Evolutionary conservation across 768 basidiomycete genomes (phyloP), one percentile per base, ranked within the genome.

Genomic region (Neoboletus brunneissimus): DNA sequence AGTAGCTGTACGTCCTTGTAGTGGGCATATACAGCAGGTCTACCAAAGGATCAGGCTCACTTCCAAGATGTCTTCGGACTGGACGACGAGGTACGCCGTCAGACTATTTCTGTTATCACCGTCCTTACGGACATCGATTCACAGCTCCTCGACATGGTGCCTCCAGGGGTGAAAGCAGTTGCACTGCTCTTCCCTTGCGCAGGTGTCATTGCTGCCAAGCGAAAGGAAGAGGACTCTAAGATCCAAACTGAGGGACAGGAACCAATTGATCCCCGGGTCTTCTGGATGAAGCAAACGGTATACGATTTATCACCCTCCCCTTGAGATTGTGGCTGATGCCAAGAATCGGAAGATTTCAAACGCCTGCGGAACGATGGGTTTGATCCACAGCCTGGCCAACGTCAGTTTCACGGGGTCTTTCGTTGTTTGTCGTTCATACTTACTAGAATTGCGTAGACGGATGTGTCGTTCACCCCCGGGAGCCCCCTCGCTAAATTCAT

Each of bases 201-300:
- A 0, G 80, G 81, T 1, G 70, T 70, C 18, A 70, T 83, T 12
- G 80, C 82, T n/a, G 57, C 68, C 22, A 79, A 76, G 42, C 76
- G 85, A 42, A 75, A 76, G 41, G 73, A 76, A 44, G 89, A 93
- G 58, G 91, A 94, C 60, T 72, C 72, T 42, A 67, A 70, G 61
- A 79, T 89, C 47, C 71, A 71, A 27, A 71, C 69, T 15, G 76
- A 78, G 42, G 84, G 69, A 6, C 75, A 78, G 53, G 75, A 72
- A 11, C 69, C 73, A 0, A 65, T 90, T 5, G 85, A 91, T 62
- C 79, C 82, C 6, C 83, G 82, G 0, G 73, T 96, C 5, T 75
- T 94, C 62, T 97, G 85, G 81, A 91, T 96, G 75, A 93, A 92
- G 70, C 94, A 97, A 70, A 96, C 89, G 50, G 93, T 91, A 54